Evolutionary conservation across 495 filamentous ascomycete genomes (phyloP).

Genomic region (Penicillium desertorum): DNA sequence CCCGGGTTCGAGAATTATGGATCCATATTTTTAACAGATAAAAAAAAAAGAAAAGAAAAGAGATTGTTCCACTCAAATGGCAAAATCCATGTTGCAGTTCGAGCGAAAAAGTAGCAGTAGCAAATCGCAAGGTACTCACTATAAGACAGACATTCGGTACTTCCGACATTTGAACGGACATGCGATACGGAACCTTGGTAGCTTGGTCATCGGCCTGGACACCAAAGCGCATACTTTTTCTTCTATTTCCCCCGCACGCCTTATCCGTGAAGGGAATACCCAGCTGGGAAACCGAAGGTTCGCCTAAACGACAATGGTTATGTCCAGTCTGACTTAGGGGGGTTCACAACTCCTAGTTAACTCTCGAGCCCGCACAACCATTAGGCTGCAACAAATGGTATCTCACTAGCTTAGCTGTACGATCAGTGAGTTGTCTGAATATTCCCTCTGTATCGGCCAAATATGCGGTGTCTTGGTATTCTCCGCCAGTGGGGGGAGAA

Average conservation of each 20-base stretch:
- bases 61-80: not conserved
- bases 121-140: not conserved
- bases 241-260: constrained; percentile 9
- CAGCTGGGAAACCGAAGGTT: not conserved
- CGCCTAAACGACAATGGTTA: not conserved
- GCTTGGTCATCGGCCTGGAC: constrained; percentile 3
- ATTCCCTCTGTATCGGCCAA: constrained; percentile 52
- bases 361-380: not conserved
- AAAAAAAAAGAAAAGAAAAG: not conserved
- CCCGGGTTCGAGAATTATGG: not conserved
- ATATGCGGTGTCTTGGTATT: constrained; percentile 58
- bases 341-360: not conserved
- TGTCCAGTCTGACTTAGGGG: not conserved
- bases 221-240: constrained; percentile 16
- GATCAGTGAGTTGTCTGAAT: not conserved
- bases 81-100: not conserved
- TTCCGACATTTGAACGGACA: not conserved
- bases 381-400: not conserved
- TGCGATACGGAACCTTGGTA: not conserved
- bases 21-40: not conserved
- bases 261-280: not conserved
- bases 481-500: constrained; percentile 55
- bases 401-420: not conserved
- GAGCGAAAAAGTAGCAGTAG: not conserved
- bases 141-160: not conserved